Evolutionary conservation across 1,284 basidiomycete genomes (phyloP).

Genomic region (Xerocomus amazonicus): DNA sequence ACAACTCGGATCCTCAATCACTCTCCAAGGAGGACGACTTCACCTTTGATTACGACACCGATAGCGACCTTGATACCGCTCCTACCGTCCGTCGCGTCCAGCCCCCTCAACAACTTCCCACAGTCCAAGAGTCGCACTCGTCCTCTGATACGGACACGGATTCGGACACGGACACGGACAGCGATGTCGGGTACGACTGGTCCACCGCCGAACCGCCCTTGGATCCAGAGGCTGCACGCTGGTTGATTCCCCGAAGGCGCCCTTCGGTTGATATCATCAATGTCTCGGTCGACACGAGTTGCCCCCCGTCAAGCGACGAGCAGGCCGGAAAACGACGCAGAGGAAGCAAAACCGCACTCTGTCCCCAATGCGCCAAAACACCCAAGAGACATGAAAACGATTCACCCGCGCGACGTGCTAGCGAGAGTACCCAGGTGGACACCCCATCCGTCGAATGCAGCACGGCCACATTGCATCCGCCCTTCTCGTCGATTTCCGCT

Average conservation of each 20-base stretch:
- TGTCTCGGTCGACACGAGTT: background rate
- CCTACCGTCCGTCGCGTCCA: background rate
- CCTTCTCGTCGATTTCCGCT: background rate
- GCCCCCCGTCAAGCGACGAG: background rate
- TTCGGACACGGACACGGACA: background rate
- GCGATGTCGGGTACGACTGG: background rate
- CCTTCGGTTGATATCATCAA: background rate
- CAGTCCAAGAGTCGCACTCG: slow-evolving; percentile 5
- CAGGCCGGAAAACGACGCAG: background rate
- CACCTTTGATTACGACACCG: slow-evolving; percentile 20
- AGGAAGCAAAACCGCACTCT: background rate
- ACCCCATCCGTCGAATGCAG: background rate
- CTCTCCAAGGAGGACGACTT: background rate
- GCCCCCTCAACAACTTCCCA: background rate
- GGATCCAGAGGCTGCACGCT: background rate
- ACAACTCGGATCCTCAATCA: background rate
- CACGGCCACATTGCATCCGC: background rate
- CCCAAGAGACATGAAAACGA: background rate
- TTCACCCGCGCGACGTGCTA: background rate
- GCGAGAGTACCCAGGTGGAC: background rate
- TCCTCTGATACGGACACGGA: slow-evolving; percentile 12
- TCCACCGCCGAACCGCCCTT: background rate
- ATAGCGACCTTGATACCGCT: slow-evolving; percentile 13
- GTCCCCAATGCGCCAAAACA: background rate
- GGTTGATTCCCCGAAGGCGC: background rate